Evolutionary conservation across 768 basidiomycete species (phyloP), one percentile per base, ranked within the genome.

Genomic region (Lentinula detonsa): DNA sequence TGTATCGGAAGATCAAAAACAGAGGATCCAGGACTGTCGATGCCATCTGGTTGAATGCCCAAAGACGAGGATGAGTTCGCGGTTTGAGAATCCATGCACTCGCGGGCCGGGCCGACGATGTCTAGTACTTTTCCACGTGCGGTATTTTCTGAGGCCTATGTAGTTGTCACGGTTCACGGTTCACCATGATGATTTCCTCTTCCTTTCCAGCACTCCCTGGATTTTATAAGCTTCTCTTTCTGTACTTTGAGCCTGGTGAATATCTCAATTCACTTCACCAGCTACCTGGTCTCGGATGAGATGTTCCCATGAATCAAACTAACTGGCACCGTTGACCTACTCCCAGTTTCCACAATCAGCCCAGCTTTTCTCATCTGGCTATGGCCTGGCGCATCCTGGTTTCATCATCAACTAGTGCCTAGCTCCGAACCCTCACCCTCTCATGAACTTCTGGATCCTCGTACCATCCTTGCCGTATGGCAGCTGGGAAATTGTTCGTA

Each of bases 1-100:
- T 83, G 85, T 37, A 78, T 78, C 3, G 89, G 88, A 33, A 90
- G 77, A 69, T 91, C 88, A 67, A 91, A 91, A 23, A 88, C 82
- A 21, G 88, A 88, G 6, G 89, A 91, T 52, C 85, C 81, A 39
- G 87, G 87, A 62, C 86, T 90, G 50, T 81, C 83, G 43, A 52
- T 56, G 10, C 54, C 65, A 54, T 58, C 40, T 35, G 10, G 16
- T 5, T 57, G 57, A 37, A 49, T n/a, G 4, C 45, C 34, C 21
- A 59, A 37, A 43, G 55, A 28, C 15, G 40, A 54, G 8, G 13
- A 21, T 40, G 18, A 23, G n/a, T 6, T 54, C 16, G 33, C 39
- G 18, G 23, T 23, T 28, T 39, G 3, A 54, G 35, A 35, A 45
- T 46, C 40, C 57, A 35, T 15, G 31, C 39, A 16, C 50, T 52